phyloP scores from a whole-genome alignment of 2,329 filamentous ascomycete species.

The Cladosporium sp. region DNA sequence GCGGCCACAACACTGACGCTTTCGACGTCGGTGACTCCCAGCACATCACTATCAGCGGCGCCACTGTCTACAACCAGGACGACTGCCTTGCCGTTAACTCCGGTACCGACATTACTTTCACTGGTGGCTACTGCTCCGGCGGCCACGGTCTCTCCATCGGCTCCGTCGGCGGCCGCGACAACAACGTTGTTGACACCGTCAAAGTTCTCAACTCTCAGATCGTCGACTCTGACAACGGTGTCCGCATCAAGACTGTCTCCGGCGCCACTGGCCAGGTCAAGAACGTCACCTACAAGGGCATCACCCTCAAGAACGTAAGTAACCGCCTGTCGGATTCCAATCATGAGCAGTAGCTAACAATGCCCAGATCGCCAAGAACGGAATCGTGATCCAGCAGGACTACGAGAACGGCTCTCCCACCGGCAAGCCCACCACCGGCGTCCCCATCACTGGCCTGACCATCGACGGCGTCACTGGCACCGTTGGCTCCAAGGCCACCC shows the following conservation, averaged over 20 bases:
- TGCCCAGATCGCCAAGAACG: conserved; percentile 46
- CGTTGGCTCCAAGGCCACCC: conserved; percentile 34
- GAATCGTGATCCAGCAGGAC: conserved; percentile 57
- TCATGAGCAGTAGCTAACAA: conserved; percentile 11
- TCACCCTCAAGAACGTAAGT: conserved; percentile 37
- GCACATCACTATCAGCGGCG: conserved; percentile 23
- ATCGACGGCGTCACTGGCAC: conserved; percentile 43
- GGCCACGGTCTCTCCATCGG: conserved; percentile 55
- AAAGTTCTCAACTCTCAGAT: conserved; percentile 41
- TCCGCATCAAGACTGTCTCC: conserved; percentile 54
- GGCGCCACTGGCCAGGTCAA: conserved; percentile 49
- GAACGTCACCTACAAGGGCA: conserved; percentile 51
- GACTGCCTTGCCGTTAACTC: conserved; percentile 30
- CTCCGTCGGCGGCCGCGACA: conserved; percentile 49
- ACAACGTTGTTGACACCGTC: conserved; percentile 48
- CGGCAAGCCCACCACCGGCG: conserved; percentile 31
- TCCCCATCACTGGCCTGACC: conserved; percentile 52
- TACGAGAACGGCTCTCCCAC: conserved; percentile 49
- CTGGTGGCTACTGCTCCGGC: conserved; percentile 42
- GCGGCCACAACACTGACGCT: conserved; percentile 30
- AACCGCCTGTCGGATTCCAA: background rate
- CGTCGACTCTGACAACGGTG: conserved; percentile 46
- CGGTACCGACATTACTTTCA: conserved; percentile 41
- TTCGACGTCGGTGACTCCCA: conserved; percentile 26
- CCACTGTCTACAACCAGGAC: conserved; percentile 29